Percentiles rank a stretch among this genome's conserved stretches.
Conservation (phyloP, 2,329 filamentous ascomycete genomes). For the Clonostachys chloroleuca region DNA sequence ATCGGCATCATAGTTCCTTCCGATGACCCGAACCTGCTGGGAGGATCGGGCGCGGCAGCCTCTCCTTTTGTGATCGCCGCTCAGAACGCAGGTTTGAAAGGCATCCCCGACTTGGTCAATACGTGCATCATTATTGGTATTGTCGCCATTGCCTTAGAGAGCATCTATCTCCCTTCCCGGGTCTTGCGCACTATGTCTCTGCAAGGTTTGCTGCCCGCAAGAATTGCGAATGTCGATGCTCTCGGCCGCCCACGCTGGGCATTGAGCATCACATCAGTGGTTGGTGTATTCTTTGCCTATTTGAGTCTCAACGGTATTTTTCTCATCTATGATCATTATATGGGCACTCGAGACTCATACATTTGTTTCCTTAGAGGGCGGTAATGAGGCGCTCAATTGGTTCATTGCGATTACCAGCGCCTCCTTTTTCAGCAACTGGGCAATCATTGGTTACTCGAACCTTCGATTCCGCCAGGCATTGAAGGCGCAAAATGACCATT, state of each 20-base stretch:
- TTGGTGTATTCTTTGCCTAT: background rate
- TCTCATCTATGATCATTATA: too few species aligned
- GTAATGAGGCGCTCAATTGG: background rate
- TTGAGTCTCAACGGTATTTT: background rate
- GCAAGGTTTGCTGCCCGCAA: background rate
- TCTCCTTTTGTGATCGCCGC: conserved; percentile 21
- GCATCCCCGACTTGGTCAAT: conserved; percentile 31
- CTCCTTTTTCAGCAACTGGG: background rate
- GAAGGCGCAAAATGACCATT: background rate
- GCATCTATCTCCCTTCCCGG: background rate
- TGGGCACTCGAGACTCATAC: too few species aligned
- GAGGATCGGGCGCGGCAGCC: background rate
- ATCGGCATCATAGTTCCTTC: background rate
- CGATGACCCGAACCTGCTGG: background rate
- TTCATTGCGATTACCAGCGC: background rate
- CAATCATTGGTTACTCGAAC: background rate
- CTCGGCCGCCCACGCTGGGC: background rate
- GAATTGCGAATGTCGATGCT: background rate
- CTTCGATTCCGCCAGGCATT: background rate
- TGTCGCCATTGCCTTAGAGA: background rate
- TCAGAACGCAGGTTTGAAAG: conserved; percentile 26
- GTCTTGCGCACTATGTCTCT: background rate
- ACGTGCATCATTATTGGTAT: conserved; percentile 20
- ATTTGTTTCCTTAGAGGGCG: background rate
- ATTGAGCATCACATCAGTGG: background rate